Evolutionary conservation across 306 rosid genomes (phyloP).

Genomic region (Astragalus membranaceus): DNA sequence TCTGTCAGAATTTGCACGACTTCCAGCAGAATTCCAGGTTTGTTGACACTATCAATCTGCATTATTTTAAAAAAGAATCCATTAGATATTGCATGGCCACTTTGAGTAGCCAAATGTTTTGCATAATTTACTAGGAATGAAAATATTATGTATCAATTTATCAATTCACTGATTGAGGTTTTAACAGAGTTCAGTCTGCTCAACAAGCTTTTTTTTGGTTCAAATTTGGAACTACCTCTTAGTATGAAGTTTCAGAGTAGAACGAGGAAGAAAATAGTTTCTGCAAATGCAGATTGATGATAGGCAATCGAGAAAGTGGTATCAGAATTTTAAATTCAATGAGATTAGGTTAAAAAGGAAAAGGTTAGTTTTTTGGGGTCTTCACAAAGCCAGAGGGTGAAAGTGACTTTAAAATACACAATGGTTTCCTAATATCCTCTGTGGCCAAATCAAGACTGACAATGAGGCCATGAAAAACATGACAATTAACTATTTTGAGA

Average conservation of each 20-base stretch:
- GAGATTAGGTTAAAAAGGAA: background rate
- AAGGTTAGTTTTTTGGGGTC: background rate
- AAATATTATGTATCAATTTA: background rate
- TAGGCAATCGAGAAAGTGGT: background rate
- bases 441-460: background rate
- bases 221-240: background rate
- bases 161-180: background rate
- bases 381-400: background rate
- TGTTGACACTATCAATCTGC: conserved; percentile 71
- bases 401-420: background rate
- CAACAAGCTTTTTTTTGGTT: background rate
- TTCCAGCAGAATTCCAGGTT: conserved; percentile 82
- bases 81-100: conserved; percentile 8
- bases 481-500: conserved; percentile 6
- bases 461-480: conserved; percentile 1
- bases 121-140: background rate
- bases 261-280: conserved; percentile 1
- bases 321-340: background rate
- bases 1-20: conserved; percentile 72
- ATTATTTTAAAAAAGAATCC: background rate
- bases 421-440: conserved; percentile 2
- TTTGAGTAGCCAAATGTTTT: background rate
- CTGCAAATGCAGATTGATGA: background rate
- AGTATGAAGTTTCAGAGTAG: background rate
- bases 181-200: background rate